Conservation (phyloP, 2,329 filamentous ascomycete genomes). For the Nannizziopsis barbatae region DNA sequence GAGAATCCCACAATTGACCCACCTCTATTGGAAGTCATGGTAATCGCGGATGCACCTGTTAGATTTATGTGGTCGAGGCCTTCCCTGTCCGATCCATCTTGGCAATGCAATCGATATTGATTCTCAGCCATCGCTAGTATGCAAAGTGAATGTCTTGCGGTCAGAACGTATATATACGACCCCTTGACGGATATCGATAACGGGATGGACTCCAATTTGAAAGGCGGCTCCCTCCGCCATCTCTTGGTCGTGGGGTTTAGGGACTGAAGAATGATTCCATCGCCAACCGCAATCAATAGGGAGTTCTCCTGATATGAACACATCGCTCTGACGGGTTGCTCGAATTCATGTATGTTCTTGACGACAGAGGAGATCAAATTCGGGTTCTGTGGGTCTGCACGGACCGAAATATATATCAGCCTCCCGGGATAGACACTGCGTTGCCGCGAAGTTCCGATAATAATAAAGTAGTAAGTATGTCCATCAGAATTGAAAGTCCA, state of each 20-base stretch:
- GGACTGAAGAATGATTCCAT: slow-evolving; percentile 34
- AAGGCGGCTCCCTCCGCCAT: slow-evolving; percentile 32
- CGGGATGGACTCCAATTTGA: slow-evolving; percentile 39
- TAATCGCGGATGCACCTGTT: slow-evolving; percentile 33
- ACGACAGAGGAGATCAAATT: slow-evolving; percentile 26
- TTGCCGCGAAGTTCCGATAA: slow-evolving; percentile 30
- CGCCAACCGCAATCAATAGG: slow-evolving; percentile 38
- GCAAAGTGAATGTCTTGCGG: slow-evolving; percentile 43
- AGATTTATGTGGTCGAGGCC: slow-evolving; percentile 32
- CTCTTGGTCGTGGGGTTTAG: slow-evolving; percentile 33
- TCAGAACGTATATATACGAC: slow-evolving; percentile 44
- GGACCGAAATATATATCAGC: slow-evolving; percentile 30
- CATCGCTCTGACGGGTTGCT: slow-evolving; percentile 44
- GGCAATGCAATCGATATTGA: slow-evolving; percentile 26
- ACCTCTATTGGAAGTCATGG: slow-evolving; percentile 42
- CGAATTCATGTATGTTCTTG: slow-evolving; percentile 29
- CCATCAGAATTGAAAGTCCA: slow-evolving; percentile 30
- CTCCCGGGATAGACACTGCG: slow-evolving; percentile 23
- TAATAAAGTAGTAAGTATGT: slow-evolving; percentile 32
- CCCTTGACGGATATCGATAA: slow-evolving; percentile 40
- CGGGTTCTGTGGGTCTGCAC: slow-evolving; percentile 20
- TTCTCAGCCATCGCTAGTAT: slow-evolving; percentile 34
- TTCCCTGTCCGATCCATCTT: slow-evolving; percentile 25
- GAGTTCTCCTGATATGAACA: slow-evolving; percentile 38
- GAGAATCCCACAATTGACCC: slow-evolving; percentile 39